Conservation (phyloP, 345 rosid genomes). For the Cardamine occulta region DNA sequence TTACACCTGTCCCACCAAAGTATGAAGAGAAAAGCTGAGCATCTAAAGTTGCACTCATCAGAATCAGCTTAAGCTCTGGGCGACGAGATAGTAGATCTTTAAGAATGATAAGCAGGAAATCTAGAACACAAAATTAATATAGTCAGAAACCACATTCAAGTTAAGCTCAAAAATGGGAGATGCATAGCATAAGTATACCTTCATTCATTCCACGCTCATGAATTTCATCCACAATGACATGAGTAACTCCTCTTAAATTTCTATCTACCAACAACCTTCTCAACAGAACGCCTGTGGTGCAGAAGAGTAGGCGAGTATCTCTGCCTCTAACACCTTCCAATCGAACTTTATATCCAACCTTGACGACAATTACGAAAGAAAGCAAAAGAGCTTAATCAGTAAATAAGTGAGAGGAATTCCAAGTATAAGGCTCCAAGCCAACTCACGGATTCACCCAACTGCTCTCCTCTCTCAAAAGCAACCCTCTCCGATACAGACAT, state of each 20-base stretch:
- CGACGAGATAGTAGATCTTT: constrained; percentile 89
- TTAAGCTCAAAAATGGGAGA: constrained; percentile 31
- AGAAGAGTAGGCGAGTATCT: constrained; percentile 88
- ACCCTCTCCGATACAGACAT: constrained; percentile 95
- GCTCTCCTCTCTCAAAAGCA: constrained; percentile 94
- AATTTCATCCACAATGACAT: constrained; percentile 94
- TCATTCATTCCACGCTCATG: constrained; percentile 99
- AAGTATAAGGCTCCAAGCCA: constrained; percentile 30
- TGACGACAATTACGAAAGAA: constrained; percentile 32
- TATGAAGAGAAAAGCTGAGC: constrained; percentile 92
- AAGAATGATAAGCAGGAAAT: constrained; percentile 91
- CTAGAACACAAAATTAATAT: constrained; percentile 49
- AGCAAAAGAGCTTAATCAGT: constrained; percentile 30
- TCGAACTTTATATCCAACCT: constrained; percentile 97
- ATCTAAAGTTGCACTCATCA: constrained; percentile 96
- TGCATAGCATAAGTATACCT: constrained; percentile 54
- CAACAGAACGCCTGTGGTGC: constrained; percentile 94
- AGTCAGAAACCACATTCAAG: constrained; percentile 43
- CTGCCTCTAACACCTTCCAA: constrained; percentile 89
- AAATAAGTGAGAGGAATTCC: constrained; percentile 1
- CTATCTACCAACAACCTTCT: constrained; percentile 88
- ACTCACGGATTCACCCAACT: constrained; percentile 94
- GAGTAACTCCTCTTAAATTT: constrained; percentile 81
- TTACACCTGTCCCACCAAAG: constrained; percentile 80
- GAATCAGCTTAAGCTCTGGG: constrained; percentile 77